phyloP scores from a whole-genome alignment of 2,329 filamentous ascomycete species.

The Myriosclerotinia curreyana region DNA sequence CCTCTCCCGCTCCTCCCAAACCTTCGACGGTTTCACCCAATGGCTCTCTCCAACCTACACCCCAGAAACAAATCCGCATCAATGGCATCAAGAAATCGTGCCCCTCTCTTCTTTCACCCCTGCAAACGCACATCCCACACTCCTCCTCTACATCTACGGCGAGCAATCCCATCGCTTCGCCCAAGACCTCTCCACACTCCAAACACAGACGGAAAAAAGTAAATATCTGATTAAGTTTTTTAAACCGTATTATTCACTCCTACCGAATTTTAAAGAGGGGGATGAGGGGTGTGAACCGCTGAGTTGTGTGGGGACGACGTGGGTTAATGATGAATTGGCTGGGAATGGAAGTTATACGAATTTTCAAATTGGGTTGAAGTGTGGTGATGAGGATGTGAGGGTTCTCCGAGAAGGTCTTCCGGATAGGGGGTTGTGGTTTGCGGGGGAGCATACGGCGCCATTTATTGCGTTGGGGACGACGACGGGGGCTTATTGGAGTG shows the following conservation, averaged over 20 bases:
- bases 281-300: conserved; percentile 51
- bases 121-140: conserved; percentile 56
- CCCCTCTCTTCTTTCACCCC: conserved; percentile 55
- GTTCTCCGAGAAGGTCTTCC: conserved; percentile 41
- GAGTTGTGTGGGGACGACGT: conserved; percentile 58
- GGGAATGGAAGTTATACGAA: conserved; percentile 68
- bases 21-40: conserved; percentile 51
- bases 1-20: conserved; percentile 20
- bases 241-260: conserved; percentile 60
- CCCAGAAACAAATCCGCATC: conserved; percentile 46
- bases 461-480: conserved; percentile 86
- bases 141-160: conserved; percentile 63
- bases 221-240: conserved; percentile 48
- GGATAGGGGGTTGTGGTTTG: conserved; percentile 53
- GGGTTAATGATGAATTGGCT: conserved; percentile 63
- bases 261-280: conserved; percentile 53
- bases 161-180: conserved; percentile 42
- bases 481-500: conserved; percentile 82
- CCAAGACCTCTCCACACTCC: conserved; percentile 26
- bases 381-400: conserved; percentile 59
- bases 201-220: conserved; percentile 33
- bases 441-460: conserved; percentile 76
- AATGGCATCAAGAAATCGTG: conserved; percentile 60
- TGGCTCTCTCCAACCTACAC: conserved; percentile 60
- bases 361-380: conserved; percentile 59